These are phyloP conservation scores for Craspedostauros australis DNA, from an alignment of 108 stramenopile species.

Conservation along the genomic window DNA sequence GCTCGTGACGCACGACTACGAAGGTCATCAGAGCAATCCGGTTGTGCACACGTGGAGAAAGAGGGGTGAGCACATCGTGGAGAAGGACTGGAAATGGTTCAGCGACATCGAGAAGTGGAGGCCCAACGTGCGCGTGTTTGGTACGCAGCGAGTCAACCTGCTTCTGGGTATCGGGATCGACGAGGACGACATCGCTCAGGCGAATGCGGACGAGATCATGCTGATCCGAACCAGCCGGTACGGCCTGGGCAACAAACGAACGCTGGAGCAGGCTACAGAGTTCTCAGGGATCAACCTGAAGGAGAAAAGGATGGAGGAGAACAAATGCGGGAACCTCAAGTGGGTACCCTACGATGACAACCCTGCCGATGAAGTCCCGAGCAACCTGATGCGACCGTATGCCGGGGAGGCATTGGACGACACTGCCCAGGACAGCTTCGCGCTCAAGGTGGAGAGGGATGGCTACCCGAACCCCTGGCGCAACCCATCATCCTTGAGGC, in stretches of 20 bases:
- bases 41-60: slow-evolving; percentile 40
- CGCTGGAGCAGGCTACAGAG: slow-evolving; percentile 58
- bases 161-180: slow-evolving; percentile 58
- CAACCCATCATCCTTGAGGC: too few relatives aligned
- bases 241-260: slow-evolving; percentile 69
- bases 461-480: too few relatives aligned
- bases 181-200: too few relatives aligned
- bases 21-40: slow-evolving; percentile 63
- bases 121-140: slow-evolving; percentile 2
- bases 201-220: slow-evolving; percentile 16
- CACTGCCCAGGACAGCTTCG: too few relatives aligned
- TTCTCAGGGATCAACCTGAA: slow-evolving; percentile 71
- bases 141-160: slow-evolving; percentile 47
- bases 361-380: slow-evolving; percentile 13
- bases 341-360: slow-evolving; percentile 72
- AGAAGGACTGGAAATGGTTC: slow-evolving; percentile 11
- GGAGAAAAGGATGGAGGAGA: slow-evolving; percentile 40
- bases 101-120: slow-evolving; percentile 3
- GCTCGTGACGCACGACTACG: slow-evolving; percentile 84
- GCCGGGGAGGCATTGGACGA: slow-evolving; percentile 11
- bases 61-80: not conserved
- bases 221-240: slow-evolving; percentile 29
- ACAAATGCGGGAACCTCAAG: slow-evolving; percentile 73
- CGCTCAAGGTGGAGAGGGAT: too few relatives aligned
- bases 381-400: slow-evolving; percentile 3